Evolutionary conservation across 768 basidiomycete genomes (phyloP).

Genomic region (Termitomyces sp.): DNA sequence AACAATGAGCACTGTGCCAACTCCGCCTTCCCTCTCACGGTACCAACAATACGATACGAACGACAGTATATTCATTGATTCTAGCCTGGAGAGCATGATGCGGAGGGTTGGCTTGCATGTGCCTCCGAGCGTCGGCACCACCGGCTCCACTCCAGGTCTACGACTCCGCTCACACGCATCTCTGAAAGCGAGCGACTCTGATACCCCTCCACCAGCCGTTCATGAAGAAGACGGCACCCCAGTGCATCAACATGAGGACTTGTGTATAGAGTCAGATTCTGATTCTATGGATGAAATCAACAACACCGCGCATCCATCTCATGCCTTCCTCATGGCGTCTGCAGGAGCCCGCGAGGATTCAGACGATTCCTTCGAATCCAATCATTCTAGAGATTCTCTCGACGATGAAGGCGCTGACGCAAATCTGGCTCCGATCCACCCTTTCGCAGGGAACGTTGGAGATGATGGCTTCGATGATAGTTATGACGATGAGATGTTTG

Average conservation of each 20-base stretch:
- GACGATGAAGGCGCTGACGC: slow-evolving; percentile 34
- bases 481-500: slow-evolving; percentile 50
- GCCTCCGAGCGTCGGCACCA: slow-evolving; percentile 20
- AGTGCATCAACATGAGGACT: slow-evolving; percentile 15
- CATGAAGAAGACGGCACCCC: slow-evolving; percentile 8
- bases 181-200: not conserved
- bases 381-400: slow-evolving; percentile 54
- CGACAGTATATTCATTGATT: slow-evolving; percentile 42
- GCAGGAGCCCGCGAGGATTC: slow-evolving; percentile 25
- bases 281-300: slow-evolving; percentile 56
- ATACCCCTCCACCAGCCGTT: slow-evolving; percentile 1
- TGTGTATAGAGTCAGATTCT: slow-evolving; percentile 48
- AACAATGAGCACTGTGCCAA: slow-evolving; percentile 63
- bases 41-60: slow-evolving; percentile 47
- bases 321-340: slow-evolving; percentile 64
- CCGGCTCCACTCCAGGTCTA: slow-evolving; percentile 16
- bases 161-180: slow-evolving; percentile 24
- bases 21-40: slow-evolving; percentile 67
- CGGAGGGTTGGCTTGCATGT: slow-evolving; percentile 48
- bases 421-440: slow-evolving; percentile 46
- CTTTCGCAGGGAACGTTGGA: slow-evolving; percentile 43
- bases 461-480: slow-evolving; percentile 45
- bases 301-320: slow-evolving; percentile 59
- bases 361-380: slow-evolving; percentile 46
- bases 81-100: slow-evolving; percentile 68